Evolutionary conservation across 2,329 filamentous ascomycete genomes (phyloP).

Genomic region (Fusarium xyrophilum): DNA sequence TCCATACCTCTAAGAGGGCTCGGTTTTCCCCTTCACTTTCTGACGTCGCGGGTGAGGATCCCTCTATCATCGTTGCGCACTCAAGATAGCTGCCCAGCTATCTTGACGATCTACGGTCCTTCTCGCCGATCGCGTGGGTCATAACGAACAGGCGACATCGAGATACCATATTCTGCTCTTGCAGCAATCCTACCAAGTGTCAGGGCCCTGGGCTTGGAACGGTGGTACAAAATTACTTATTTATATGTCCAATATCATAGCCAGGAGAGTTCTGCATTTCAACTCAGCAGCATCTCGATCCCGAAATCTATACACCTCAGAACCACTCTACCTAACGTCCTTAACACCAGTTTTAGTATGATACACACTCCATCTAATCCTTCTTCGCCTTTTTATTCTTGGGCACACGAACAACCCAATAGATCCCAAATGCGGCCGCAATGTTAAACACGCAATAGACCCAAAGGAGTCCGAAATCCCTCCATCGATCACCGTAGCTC

Average conservation of each 20-base stretch:
- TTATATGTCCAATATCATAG: background rate
- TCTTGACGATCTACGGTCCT: background rate
- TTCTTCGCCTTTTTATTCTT: conserved; percentile 39
- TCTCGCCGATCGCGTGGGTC: fast-evolving
- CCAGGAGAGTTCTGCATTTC: background rate
- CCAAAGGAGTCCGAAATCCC: conserved; percentile 63
- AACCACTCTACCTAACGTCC: background rate
- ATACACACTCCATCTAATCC: background rate
- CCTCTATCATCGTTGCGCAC: fast-evolving
- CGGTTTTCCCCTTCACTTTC: background rate
- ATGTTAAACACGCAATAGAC: conserved; percentile 61
- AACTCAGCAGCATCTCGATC: background rate
- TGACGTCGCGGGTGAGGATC: fast-evolving
- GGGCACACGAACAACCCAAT: conserved; percentile 53
- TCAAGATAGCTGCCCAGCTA: background rate
- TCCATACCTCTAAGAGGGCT: fast-evolving
- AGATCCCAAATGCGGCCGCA: conserved; percentile 56
- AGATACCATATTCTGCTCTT: background rate
- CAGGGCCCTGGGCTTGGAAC: background rate
- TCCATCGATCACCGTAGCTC: conserved; percentile 59
- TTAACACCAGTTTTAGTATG: background rate
- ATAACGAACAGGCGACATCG: fast-evolving
- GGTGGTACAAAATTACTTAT: background rate
- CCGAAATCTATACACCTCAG: background rate
- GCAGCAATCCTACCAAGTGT: background rate